A percentile compares a stretch with the other conserved stretches of the same genome.
Conservation (phyloP, 352 stramenopile genomes). For the Elongisporangium undulatum region DNA sequence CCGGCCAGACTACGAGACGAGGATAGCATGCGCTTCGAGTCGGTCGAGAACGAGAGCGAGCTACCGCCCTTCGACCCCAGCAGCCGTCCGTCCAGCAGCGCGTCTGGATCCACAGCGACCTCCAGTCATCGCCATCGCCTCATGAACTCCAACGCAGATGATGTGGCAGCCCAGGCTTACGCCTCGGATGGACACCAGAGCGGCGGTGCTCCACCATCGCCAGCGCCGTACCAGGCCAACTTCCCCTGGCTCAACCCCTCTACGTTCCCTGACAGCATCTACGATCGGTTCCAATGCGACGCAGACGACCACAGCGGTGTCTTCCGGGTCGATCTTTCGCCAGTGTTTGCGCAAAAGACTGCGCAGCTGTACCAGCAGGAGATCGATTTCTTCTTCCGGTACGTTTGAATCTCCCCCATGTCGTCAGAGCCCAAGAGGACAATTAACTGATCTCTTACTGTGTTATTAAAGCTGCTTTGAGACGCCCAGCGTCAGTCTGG, state of each 20-base stretch:
- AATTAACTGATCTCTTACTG: background rate
- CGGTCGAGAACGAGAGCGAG: background rate
- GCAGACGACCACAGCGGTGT: conserved; percentile 53
- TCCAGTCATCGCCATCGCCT: background rate
- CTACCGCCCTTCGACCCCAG: background rate
- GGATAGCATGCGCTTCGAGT: background rate
- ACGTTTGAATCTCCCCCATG: background rate
- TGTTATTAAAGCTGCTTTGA: conserved; percentile 50
- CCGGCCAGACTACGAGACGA: background rate
- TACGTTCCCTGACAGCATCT: conserved; percentile 47
- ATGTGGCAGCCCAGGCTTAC: background rate
- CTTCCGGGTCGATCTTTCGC: conserved; percentile 62
- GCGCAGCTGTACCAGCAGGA: conserved; percentile 50
- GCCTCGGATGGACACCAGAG: background rate
- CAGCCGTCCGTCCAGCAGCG: background rate
- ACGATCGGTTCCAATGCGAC: conserved; percentile 47
- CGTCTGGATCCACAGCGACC: background rate
- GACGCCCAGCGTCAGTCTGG: conserved; percentile 67
- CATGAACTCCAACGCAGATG: background rate
- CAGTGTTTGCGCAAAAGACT: conserved; percentile 42
- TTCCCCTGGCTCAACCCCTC: conserved; percentile 50
- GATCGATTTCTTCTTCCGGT: conserved; percentile 62
- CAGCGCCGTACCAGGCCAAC: conserved; percentile 26
- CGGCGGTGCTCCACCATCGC: conserved; percentile 11
- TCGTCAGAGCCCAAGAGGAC: background rate